Percentiles rank a stretch among this genome's conserved stretches.
Conservation (phyloP, 106 monocot genomes). For the Alisma plantagoaquatica region DNA sequence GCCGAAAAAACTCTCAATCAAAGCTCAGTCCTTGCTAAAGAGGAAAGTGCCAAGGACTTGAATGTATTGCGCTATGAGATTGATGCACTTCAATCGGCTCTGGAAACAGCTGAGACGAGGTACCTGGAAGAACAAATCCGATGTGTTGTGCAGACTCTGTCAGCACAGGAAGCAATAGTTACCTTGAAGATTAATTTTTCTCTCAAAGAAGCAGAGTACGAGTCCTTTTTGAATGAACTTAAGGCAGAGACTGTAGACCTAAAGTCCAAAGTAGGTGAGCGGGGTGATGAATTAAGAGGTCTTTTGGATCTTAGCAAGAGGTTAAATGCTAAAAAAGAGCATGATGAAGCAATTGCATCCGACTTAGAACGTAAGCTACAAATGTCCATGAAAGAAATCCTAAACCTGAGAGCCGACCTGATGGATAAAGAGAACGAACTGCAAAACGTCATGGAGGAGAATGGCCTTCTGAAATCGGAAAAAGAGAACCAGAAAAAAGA, state of each 20-base stretch:
- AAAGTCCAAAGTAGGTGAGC: conserved; percentile 21
- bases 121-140: conserved; percentile 45
- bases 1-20: too few species aligned
- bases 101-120: conserved; percentile 29
- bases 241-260: conserved; percentile 19
- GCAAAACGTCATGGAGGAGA: conserved; percentile 50
- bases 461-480: conserved; percentile 43
- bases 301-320: too few species aligned
- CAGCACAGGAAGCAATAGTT: conserved; percentile 35
- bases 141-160: conserved; percentile 25
- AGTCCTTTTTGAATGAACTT: conserved; percentile 18
- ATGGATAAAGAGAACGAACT: conserved; percentile 66
- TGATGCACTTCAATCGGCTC: conserved; percentile 21
- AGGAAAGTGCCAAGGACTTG: too few species aligned
- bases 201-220: conserved; percentile 26
- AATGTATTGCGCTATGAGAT: too few species aligned
- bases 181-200: conserved; percentile 20
- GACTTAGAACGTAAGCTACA: conserved; percentile 30
- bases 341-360: neutral
- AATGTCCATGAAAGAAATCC: conserved; percentile 18
- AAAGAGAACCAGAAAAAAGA: conserved; percentile 22
- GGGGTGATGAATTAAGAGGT: too few species aligned
- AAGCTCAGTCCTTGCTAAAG: too few species aligned
- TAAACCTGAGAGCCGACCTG: conserved; percentile 42
- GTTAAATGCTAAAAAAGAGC: conserved; percentile 10